phyloP scores from a whole-genome alignment of 2,329 filamentous ascomycete species.

The Penicillium sclerotiorum region DNA sequence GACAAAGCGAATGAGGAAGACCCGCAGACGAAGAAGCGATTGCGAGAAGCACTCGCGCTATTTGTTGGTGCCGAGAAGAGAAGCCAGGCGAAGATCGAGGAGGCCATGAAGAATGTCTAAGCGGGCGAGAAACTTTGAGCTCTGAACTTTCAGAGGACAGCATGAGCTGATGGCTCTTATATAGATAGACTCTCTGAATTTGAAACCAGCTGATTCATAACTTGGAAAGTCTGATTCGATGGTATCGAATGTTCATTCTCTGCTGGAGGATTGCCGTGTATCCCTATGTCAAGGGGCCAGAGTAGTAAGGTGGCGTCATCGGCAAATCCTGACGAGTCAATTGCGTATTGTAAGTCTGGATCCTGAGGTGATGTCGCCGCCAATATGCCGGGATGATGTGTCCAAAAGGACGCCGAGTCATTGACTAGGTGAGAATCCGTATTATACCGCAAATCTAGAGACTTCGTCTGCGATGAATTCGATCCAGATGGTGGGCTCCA shows the following conservation, averaged over 20 bases:
- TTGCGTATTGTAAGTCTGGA: not conserved
- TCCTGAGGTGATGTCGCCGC: slow-evolving; percentile 1
- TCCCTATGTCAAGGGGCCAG: slow-evolving; percentile 1
- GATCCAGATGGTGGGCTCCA: slow-evolving; percentile 6
- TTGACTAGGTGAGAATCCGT: slow-evolving; percentile 4
- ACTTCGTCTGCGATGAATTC: slow-evolving; percentile 3
- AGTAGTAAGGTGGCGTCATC: not conserved
- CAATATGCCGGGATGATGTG: slow-evolving; percentile 1
- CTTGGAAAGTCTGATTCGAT: not conserved
- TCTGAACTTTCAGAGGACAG: not conserved
- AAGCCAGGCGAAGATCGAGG: slow-evolving; percentile 20
- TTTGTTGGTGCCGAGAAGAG: slow-evolving; percentile 18
- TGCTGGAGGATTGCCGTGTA: not conserved
- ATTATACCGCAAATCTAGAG: not conserved
- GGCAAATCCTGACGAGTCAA: not conserved
- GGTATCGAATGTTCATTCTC: not conserved
- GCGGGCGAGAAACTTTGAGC: no score
- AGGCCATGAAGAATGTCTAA: slow-evolving; percentile 14
- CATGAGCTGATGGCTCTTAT: not conserved
- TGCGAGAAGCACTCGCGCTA: slow-evolving; percentile 15
- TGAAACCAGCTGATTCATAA: not conserved
- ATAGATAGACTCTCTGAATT: slow-evolving; percentile 6
- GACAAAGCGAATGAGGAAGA: slow-evolving; percentile 38
- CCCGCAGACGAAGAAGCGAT: slow-evolving; percentile 15
- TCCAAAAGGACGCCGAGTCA: slow-evolving; percentile 15